These are phyloP conservation scores for Alternaria novae-zelandiae DNA, from an alignment of 2,329 filamentous ascomycete genomes.

Conservation along the genomic window DNA sequence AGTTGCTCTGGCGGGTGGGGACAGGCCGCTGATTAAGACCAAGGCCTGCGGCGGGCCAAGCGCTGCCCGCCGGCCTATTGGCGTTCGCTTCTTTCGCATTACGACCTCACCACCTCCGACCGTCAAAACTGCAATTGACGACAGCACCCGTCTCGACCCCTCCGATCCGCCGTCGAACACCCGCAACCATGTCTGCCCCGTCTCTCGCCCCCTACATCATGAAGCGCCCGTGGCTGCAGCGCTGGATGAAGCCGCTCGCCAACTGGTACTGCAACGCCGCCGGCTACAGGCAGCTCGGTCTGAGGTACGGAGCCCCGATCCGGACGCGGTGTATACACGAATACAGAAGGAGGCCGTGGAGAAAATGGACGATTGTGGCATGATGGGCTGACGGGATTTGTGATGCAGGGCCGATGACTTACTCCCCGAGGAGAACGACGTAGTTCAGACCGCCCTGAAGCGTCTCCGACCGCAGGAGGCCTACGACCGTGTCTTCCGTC, in stretches of 20 bases:
- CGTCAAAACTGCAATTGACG: slow-evolving; percentile 35
- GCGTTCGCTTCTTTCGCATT: slow-evolving; percentile 26
- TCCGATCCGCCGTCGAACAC: slow-evolving; percentile 22
- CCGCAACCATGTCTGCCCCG: slow-evolving; percentile 69
- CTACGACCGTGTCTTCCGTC: slow-evolving; percentile 97
- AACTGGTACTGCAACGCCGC: slow-evolving; percentile 88
- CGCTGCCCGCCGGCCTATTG: slow-evolving; percentile 28
- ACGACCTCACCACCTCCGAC: slow-evolving; percentile 24
- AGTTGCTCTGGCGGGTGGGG: slow-evolving; percentile 17
- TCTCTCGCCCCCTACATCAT: slow-evolving; percentile 77
- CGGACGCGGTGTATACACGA: not conserved
- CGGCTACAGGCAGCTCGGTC: slow-evolving; percentile 90
- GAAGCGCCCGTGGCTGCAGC: slow-evolving; percentile 85
- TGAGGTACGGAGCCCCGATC: slow-evolving; percentile 69
- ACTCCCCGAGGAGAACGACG: slow-evolving; percentile 89
- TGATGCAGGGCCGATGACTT: slow-evolving; percentile 84
- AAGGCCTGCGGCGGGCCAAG: slow-evolving; percentile 13
- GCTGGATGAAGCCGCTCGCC: slow-evolving; percentile 79
- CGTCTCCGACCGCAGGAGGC: slow-evolving; percentile 87
- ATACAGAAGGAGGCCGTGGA: not conserved
- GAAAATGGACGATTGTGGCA: slow-evolving; percentile 10
- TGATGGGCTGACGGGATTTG: slow-evolving; percentile 40
- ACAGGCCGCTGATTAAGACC: slow-evolving; percentile 15
- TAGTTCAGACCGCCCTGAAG: slow-evolving; percentile 85
- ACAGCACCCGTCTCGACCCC: slow-evolving; percentile 31